Base-by-base conservation (phyloP, 2,329 filamentous ascomycete genomes). In the Lasiodiplodia gonubiensis region DNA sequence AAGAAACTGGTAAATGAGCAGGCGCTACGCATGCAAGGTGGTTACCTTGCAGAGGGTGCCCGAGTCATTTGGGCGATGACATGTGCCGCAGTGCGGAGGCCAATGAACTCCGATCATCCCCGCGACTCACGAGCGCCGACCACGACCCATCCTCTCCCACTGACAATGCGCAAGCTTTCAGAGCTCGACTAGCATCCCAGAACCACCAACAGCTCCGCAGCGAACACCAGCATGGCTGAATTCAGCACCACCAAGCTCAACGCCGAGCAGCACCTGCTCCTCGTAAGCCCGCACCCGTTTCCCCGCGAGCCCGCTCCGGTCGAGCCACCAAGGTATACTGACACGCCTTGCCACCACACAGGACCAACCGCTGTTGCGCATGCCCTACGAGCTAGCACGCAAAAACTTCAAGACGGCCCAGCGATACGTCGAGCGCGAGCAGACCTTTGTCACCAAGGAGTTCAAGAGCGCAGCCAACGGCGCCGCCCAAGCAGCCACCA, bases 341-440 rank as follows among this genome's bases (percentile, higher is more conserved):
- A 66, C 60, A 64, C 46, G 11, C 46, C 21, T 21, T 16, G 37
- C n/a, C 27, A 5, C 53, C 55, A 4, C 57, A 30, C 71, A 94
- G 93, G 95, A 99, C 76, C 94, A 98, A 86, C 91, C 94, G 4
- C 91, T 98, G 71, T 89, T 99, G 72, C 93, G 94, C 39, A 88
- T 98, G 25, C 95, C 95, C 21, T 91, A 94, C 80, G 95, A 98
- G 78, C 90, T 97, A 67, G 89, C 96, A 25, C 91, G 93, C 67
- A 94, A 95, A 78, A 98, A 97, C 81, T 96, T 98, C 81, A 95
- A 97, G 74, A 89, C 90, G 3, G 91, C 91, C 52, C 92, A 93
- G 77, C 89, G 90, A 75, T 84, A 88, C 70, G 87, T 93, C 77
- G 92, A 94, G 76, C 90, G 89, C 76, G 88, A 92, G 72, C 88